phyloP scores from a whole-genome alignment of 1,284 basidiomycete genomes.

The Ganoderma lingzhi region DNA sequence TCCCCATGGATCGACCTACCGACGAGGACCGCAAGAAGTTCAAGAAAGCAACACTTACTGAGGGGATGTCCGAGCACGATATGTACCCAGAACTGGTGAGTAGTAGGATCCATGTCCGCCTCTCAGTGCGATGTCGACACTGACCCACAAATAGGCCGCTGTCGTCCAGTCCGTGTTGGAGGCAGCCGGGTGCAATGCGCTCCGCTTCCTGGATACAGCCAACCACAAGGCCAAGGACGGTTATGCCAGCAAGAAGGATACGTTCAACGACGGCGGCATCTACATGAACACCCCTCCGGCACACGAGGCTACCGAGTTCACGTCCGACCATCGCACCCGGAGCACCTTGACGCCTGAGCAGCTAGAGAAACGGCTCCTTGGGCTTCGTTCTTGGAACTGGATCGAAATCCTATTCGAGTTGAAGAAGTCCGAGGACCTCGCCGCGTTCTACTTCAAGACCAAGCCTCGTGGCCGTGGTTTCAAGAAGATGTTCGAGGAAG shows the following conservation, averaged over 20 bases:
- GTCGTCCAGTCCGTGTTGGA: background rate
- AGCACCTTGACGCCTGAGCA: background rate
- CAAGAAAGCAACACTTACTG: background rate
- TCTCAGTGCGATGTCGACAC: background rate
- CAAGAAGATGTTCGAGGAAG: background rate
- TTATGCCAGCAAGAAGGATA: background rate
- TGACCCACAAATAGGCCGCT: background rate
- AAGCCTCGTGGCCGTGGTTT: background rate
- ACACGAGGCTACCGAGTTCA: background rate
- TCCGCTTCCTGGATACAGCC: background rate
- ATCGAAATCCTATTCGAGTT: background rate
- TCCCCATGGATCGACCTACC: background rate
- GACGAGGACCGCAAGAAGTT: background rate
- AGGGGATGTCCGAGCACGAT: background rate
- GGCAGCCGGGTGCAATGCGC: background rate
- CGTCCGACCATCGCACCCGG: background rate
- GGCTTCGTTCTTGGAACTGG: background rate
- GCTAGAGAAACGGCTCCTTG: background rate
- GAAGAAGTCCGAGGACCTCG: background rate
- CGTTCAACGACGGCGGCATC: conserved; percentile 7
- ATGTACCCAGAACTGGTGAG: background rate
- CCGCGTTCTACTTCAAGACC: conserved; percentile 5
- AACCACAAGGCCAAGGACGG: conserved; percentile 5
- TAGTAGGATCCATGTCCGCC: background rate
- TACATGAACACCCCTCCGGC: background rate